Evolutionary conservation across 2,329 filamentous ascomycete genomes (phyloP).

Genomic region (Hypoxylon sp.): DNA sequence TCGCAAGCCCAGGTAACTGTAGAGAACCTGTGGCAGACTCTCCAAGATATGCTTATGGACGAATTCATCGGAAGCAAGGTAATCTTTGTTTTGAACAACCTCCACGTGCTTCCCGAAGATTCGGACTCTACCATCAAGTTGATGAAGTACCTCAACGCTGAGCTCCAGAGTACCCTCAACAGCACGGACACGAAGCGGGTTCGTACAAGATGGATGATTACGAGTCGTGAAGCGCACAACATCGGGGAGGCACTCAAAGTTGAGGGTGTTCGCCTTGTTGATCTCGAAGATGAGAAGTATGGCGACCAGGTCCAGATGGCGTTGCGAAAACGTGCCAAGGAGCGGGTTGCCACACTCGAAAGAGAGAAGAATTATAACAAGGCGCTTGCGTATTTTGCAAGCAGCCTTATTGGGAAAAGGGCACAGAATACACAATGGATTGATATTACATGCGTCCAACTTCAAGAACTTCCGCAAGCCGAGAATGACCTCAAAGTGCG

Average conservation of each 20-base stretch:
- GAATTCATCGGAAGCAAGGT: slow-evolving; percentile 55
- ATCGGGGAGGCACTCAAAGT: slow-evolving; percentile 52
- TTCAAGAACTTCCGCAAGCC: slow-evolving; percentile 55
- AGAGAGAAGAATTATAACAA: slow-evolving; percentile 57
- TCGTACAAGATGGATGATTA: slow-evolving; percentile 57
- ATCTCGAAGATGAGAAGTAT: slow-evolving; percentile 56
- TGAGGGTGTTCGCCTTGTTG: slow-evolving; percentile 52
- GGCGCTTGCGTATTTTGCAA: slow-evolving; percentile 58
- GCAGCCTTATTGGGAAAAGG: slow-evolving; percentile 58
- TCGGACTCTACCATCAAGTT: slow-evolving; percentile 54
- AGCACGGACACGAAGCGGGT: slow-evolving; percentile 46
- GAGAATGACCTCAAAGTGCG: slow-evolving; percentile 58
- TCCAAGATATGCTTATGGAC: slow-evolving; percentile 59
- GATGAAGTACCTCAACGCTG: slow-evolving; percentile 52
- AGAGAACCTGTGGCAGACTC: slow-evolving; percentile 57
- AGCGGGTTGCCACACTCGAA: slow-evolving; percentile 53
- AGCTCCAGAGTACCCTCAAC: slow-evolving; percentile 48
- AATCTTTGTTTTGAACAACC: slow-evolving; percentile 59
- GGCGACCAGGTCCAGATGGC: slow-evolving; percentile 55
- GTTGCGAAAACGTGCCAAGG: slow-evolving; percentile 55
- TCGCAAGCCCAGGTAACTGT: slow-evolving; percentile 53
- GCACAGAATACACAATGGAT: slow-evolving; percentile 61
- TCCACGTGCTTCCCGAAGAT: slow-evolving; percentile 56
- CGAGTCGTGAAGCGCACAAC: slow-evolving; percentile 54
- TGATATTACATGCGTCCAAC: slow-evolving; percentile 58